Base-by-base conservation (phyloP, 2,329 filamentous ascomycete species). In the Pyrenophora tritici-repentis region DNA sequence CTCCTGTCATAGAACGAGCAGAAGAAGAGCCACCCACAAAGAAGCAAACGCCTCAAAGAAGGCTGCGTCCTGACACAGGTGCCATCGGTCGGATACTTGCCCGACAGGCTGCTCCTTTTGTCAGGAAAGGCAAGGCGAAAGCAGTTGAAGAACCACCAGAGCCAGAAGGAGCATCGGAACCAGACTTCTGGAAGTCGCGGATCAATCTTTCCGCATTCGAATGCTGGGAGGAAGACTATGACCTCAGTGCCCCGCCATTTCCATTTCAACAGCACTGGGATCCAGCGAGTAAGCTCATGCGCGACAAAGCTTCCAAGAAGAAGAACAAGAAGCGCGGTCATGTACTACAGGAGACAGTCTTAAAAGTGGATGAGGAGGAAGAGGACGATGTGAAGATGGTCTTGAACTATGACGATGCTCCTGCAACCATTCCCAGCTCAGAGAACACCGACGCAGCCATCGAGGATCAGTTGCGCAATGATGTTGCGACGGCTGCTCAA, bases 201-300 rank as follows among this genome's bases (percentile, higher is more conserved):
- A 86, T 97, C 53, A 81, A 78, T 9, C 85, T 96, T 54, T 82
- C 83, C 18, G 92, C 90, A 17, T 89, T 95, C 1, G 93, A 97
- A 71, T 97, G 92, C 73, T 84, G 86, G 55, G 81, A 89, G n/a
- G 68, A 73, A 40, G 68, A 71, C 3, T 63, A 65, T 26, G 76
- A 82, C 26, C 78, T 96, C 38, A 88, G 83, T 45, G 82, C 89
- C 29, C 92, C 93, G 0, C 90, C 92, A 0, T 97, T 95, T 66
- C 92, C 92, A 0, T 97, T 97, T 71, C 79, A 89, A 13, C 91
- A 97, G 71, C 83, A 89, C 39, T 97, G 92, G 93, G 90, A 96
- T 72, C 82, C 84, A 3, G 87, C 91, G 54, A 89, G 92, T 63
- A 81, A 83, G 65, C 42, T 67, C 58, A 64, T 79, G 78, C 58